phyloP scores from a whole-genome alignment of 371 early-diverging fungal genomes.

The Lichtheimia hyalospora region DNA sequence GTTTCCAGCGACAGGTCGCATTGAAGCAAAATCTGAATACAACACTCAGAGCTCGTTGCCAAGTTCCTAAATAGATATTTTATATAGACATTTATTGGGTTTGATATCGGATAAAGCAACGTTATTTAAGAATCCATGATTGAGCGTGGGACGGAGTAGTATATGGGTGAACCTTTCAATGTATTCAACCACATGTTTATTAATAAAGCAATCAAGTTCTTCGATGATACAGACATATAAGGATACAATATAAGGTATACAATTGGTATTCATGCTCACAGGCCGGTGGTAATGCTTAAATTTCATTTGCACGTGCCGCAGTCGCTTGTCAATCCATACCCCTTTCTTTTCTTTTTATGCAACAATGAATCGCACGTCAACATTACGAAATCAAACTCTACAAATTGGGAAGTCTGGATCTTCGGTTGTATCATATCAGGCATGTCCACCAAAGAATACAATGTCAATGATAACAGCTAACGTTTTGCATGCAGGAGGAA shows the following conservation, averaged over 20 bases:
- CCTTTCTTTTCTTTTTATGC: neutral
- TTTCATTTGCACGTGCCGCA: neutral
- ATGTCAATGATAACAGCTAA: neutral
- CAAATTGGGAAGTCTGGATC: slow-evolving; percentile 46
- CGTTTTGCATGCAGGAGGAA: slow-evolving; percentile 33
- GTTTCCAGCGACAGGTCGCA: slow-evolving; percentile 12
- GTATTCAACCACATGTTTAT: no score
- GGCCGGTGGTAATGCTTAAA: no score
- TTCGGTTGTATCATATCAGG: slow-evolving; percentile 47
- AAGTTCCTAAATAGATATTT: slow-evolving; percentile 11
- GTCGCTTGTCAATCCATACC: neutral
- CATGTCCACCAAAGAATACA: slow-evolving; percentile 1
- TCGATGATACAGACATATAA: no score
- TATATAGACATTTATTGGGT: no score
- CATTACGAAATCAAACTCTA: slow-evolving; percentile 33
- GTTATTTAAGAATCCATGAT: no score
- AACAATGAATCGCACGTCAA: slow-evolving; percentile 4
- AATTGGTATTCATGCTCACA: no score
- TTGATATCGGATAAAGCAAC: no score
- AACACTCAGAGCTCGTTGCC: slow-evolving; percentile 15
- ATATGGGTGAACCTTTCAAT: no score
- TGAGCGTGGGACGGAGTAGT: no score
- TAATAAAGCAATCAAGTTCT: no score
- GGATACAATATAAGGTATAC: no score
- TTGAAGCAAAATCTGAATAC: slow-evolving; percentile 13